Base-by-base conservation (phyloP, 2,329 filamentous ascomycete species). In the Colletotrichum paranaense region DNA sequence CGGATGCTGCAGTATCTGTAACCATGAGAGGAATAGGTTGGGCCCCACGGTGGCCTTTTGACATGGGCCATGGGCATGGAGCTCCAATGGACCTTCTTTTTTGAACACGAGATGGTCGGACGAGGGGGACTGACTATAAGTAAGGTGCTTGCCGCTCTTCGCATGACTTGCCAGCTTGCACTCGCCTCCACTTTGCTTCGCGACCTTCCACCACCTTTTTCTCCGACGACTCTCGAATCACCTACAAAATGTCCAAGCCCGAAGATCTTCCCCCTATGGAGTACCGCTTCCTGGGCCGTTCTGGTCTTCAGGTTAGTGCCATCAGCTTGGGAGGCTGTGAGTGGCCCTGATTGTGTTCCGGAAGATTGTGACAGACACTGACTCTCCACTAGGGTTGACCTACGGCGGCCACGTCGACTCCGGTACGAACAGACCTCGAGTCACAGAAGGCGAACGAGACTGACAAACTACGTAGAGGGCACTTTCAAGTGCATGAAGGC, bases 381-480 rank as follows among this genome's bases (percentile, higher is more conserved):
- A 69, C 58, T 22, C 1, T 28, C n/a, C 3, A 1, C 1, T 1
- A 76, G 74, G 74, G 92, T 86, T 95, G 65, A 95, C 93, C 1
- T 94, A 94, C 76, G 93, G 93, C 67, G 92, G 92, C 22, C 91
- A 94, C 76, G 91, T 94, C 35, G 90, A 92, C 68, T 88, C 91
- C 79, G 90, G 91, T 91, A 84, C 76, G 84, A 53, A 12, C 22
- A 5, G 11, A 14, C 12, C n/a, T 4, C n/a, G 16, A 1, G 6
- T 7, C 22, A 5, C 30, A 12, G 19, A 30, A 46, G 19, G 19
- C 35, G 2, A 35, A 28, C 56, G 6, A 42, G 26, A 11, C 66
- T 67, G 32, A 74, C 42, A 62, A 5, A 14, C 2, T 8, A 56
- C 59, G 12, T 62, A 83, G 83, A 84, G 78, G 81, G 80, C 46